Evolutionary conservation across 2,329 filamentous ascomycete genomes (phyloP).

Genomic region (Basipetospora chlamydospora): DNA sequence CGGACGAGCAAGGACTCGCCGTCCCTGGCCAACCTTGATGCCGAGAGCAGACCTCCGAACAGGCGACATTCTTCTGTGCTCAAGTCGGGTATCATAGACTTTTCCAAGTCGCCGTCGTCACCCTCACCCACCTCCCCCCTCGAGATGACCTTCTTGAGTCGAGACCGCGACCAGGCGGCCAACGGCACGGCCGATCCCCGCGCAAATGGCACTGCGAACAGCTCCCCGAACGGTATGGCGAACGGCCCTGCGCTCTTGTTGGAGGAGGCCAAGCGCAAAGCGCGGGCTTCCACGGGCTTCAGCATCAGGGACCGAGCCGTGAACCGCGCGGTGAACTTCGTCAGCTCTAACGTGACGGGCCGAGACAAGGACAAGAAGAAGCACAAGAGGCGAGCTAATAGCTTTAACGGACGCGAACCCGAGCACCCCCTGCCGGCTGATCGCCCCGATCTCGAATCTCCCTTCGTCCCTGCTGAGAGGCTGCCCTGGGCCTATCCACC

Average conservation of each 20-base stretch:
- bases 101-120: slow-evolving; percentile 35
- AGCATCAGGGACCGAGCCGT: too few species aligned
- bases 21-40: too few species aligned
- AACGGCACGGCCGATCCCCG: too few species aligned
- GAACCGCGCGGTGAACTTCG: slow-evolving; percentile 34
- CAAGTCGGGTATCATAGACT: slow-evolving; percentile 28
- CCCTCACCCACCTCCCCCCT: slow-evolving; percentile 31
- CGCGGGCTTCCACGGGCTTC: slow-evolving; percentile 35
- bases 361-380: slow-evolving; percentile 8
- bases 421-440: not conserved
- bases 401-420: slow-evolving; percentile 27
- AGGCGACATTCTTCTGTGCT: slow-evolving; percentile 31
- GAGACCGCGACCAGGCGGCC: slow-evolving; percentile 10
- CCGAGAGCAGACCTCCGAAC: not conserved
- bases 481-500: slow-evolving; percentile 47
- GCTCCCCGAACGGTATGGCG: too few species aligned
- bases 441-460: slow-evolving; percentile 2
- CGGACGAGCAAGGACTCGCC: too few species aligned
- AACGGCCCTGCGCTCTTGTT: too few species aligned
- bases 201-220: too few species aligned
- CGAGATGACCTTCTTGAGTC: slow-evolving; percentile 22
- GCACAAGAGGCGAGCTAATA: slow-evolving; percentile 26
- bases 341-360: slow-evolving; percentile 14
- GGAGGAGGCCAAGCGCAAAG: slow-evolving; percentile 35
- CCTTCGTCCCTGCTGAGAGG: slow-evolving; percentile 22